These are phyloP conservation scores for Candida fluviatilis DNA, from an alignment of 805 yeast species.

Conservation along the genomic window DNA sequence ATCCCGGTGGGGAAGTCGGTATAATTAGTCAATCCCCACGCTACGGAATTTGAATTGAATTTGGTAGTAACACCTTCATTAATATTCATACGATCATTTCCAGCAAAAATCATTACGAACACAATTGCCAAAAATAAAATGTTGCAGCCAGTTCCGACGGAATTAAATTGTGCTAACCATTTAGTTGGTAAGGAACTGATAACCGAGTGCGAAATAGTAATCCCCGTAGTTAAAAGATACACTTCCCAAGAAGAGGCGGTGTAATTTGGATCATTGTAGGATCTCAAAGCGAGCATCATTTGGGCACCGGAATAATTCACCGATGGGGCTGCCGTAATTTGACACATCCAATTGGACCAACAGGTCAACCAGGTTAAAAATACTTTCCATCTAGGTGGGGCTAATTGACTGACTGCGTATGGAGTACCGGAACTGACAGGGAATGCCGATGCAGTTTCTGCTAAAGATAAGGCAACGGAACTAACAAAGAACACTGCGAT, in stretches of 20 bases:
- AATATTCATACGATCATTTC: constrained; percentile 39
- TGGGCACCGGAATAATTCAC: constrained; percentile 55
- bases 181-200: constrained; percentile 53
- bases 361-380: constrained; percentile 59
- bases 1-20: constrained; percentile 66
- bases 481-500: constrained; percentile 53
- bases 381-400: constrained; percentile 52
- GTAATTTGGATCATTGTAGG: constrained; percentile 36
- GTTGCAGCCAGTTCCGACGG: constrained; percentile 47
- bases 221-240: constrained; percentile 49
- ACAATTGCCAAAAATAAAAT: constrained; percentile 47
- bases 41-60: constrained; percentile 45
- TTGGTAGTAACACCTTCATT: constrained; percentile 26
- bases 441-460: constrained; percentile 60
- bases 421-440: constrained; percentile 71
- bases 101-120: constrained; percentile 51
- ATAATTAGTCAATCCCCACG: constrained; percentile 54
- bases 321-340: constrained; percentile 59
- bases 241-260: constrained; percentile 45
- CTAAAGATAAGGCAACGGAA: constrained; percentile 58
- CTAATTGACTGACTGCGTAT: constrained; percentile 60
- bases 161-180: constrained; percentile 49
- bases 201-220: constrained; percentile 43
- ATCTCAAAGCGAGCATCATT: constrained; percentile 50
- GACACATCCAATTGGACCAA: constrained; percentile 63